Conservation (phyloP, 768 basidiomycete species). For the Pulveroboletus sp. region DNA sequence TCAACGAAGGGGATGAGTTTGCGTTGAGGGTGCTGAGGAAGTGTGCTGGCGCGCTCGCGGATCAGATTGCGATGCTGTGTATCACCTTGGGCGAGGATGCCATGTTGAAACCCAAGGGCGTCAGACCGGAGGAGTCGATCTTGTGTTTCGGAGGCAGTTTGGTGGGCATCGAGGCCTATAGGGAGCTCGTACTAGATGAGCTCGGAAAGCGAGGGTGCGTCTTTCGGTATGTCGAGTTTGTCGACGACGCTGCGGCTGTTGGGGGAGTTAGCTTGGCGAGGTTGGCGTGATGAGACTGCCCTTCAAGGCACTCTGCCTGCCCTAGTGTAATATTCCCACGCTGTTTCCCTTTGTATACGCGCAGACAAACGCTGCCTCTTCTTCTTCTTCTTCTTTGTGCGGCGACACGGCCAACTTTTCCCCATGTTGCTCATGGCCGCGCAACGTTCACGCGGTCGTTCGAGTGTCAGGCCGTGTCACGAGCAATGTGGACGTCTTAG, state of each 20-base stretch:
- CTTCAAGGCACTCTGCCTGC: conserved; percentile 7
- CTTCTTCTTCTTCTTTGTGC: conserved; percentile 47
- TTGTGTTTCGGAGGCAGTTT: conserved; percentile 80
- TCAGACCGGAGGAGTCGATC: conserved; percentile 53
- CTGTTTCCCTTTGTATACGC: neutral
- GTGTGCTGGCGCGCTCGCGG: conserved; percentile 51
- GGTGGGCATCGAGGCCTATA: conserved; percentile 57
- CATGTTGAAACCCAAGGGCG: conserved; percentile 29
- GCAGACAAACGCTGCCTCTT: no score
- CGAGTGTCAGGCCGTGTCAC: conserved; percentile 85
- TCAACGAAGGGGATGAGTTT: conserved; percentile 60
- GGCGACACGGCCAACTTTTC: conserved; percentile 77
- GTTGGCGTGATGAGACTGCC: no score
- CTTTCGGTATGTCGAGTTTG: conserved; percentile 61
- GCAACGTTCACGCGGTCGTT: conserved; percentile 62
- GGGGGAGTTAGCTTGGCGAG: conserved; percentile 58
- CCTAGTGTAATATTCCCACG: conserved; percentile 21
- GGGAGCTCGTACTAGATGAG: conserved; percentile 49
- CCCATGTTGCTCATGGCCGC: conserved; percentile 89
- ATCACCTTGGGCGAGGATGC: conserved; percentile 36
- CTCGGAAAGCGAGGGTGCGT: conserved; percentile 54
- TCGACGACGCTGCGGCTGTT: conserved; percentile 62
- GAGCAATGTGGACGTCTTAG: conserved; percentile 77
- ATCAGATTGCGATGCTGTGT: conserved; percentile 50
- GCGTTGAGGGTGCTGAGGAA: conserved; percentile 54